phyloP scores from a whole-genome alignment of 1,139 yeast genomes.

The Nakaseomyces glabratus region DNA sequence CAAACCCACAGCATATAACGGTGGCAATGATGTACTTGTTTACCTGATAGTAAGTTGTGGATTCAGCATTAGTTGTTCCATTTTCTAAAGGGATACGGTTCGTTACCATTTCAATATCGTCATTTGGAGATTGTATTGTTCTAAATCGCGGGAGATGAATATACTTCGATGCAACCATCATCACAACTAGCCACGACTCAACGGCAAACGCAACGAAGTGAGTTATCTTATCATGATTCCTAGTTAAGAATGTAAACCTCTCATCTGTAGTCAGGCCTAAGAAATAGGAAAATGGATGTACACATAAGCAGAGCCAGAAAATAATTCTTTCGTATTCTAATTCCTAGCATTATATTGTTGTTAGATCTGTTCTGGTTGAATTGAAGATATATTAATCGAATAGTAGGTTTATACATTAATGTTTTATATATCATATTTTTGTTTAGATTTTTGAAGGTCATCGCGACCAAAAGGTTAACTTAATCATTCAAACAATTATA shows the following conservation, averaged over 20 bases:
- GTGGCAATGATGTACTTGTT: conserved; percentile 34
- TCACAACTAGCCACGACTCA: conserved; percentile 44
- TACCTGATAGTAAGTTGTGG: too few species aligned
- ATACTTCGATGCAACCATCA: conserved; percentile 21
- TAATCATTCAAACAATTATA: too few species aligned
- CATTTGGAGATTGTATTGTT: conserved; percentile 1
- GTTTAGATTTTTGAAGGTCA: too few species aligned
- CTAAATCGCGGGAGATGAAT: too few species aligned
- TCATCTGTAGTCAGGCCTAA: conserved; percentile 33
- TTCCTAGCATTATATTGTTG: too few species aligned
- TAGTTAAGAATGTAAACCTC: conserved; percentile 40
- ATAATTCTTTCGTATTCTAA: conserved; percentile 12
- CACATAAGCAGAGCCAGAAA: conserved; percentile 21
- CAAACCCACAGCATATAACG: conserved; percentile 38
- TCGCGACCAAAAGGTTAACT: too few species aligned
- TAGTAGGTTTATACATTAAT: too few species aligned
- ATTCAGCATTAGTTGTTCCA: neutral
- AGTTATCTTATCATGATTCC: conserved; percentile 43
- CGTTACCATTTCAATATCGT: neutral
- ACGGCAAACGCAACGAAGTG: conserved; percentile 43
- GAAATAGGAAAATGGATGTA: conserved; percentile 16
- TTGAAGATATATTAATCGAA: too few species aligned
- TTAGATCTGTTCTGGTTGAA: too few species aligned
- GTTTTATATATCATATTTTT: too few species aligned
- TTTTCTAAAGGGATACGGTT: neutral